A percentile compares a stretch with the other conserved stretches of the same genome.
Conservation (phyloP, 345 rosid species). For the Hibiscus tridactylites region DNA sequence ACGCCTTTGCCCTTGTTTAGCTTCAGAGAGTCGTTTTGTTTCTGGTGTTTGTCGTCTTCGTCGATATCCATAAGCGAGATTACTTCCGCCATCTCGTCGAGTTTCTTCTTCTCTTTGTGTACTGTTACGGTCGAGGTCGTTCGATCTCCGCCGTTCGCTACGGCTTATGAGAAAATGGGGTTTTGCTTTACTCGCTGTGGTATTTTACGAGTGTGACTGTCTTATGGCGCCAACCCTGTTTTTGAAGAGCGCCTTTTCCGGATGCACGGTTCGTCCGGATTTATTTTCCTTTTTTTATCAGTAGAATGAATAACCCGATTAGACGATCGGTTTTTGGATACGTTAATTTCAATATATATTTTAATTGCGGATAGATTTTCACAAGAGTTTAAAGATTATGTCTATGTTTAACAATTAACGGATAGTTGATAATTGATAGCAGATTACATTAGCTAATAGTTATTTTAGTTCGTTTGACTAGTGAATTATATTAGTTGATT, state of each 20-base stretch:
- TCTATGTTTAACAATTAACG: too few species aligned
- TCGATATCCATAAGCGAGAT: conserved; percentile 74
- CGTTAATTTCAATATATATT: too few species aligned
- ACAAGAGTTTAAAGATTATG: too few species aligned
- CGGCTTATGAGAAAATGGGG: not conserved
- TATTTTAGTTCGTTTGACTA: too few species aligned
- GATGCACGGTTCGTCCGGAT: not conserved
- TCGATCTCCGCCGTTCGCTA: not conserved
- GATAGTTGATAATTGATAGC: too few species aligned
- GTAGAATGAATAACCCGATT: too few species aligned
- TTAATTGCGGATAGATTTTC: too few species aligned
- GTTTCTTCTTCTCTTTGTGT: not conserved
- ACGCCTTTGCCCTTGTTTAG: conserved; percentile 43
- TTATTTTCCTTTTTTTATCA: not conserved
- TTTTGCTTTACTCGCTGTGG: not conserved
- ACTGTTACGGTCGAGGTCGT: not conserved
- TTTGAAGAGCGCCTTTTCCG: conserved; percentile 1
- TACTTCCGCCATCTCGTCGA: conserved; percentile 40
- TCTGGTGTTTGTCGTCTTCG: conserved; percentile 28
- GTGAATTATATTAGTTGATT: too few species aligned
- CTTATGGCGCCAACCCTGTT: not conserved
- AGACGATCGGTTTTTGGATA: too few species aligned
- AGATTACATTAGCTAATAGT: too few species aligned
- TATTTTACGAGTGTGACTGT: not conserved
- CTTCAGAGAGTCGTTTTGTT: conserved; percentile 15